phyloP scores from a whole-genome alignment of 2,329 filamentous ascomycete species.

The Calonectria pteridis region DNA sequence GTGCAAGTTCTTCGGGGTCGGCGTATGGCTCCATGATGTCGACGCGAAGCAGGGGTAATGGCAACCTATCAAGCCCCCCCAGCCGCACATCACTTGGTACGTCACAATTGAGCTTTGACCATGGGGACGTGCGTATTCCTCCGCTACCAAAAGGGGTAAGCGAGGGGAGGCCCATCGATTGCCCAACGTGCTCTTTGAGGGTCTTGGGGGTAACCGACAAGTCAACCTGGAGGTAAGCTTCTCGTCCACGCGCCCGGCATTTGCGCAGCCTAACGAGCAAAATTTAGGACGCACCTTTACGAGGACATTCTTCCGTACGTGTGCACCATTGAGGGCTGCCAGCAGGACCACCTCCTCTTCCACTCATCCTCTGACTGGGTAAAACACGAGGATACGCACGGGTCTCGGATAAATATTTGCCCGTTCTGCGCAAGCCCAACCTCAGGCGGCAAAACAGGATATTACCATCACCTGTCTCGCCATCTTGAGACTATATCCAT shows the following conservation, averaged over 20 bases:
- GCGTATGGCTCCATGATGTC: background rate
- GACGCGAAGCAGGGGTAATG: background rate
- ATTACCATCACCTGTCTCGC: slow-evolving; percentile 11
- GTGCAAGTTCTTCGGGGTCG: background rate
- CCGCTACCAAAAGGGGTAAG: slow-evolving; percentile 7
- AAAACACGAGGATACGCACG: slow-evolving; percentile 1
- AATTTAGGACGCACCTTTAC: background rate
- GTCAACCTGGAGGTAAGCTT: background rate
- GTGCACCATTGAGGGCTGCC: background rate
- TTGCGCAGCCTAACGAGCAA: background rate
- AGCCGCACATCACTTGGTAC: slow-evolving; percentile 6
- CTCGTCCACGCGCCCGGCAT: background rate
- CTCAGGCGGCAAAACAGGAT: slow-evolving; percentile 12
- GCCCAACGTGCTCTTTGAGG: background rate
- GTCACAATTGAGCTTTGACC: slow-evolving; percentile 3
- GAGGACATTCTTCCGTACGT: background rate
- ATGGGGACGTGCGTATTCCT: slow-evolving; percentile 8
- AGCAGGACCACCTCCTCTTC: background rate
- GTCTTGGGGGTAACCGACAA: background rate
- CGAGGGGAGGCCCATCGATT: background rate
- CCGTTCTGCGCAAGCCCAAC: background rate
- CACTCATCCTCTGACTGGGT: background rate
- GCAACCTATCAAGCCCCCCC: background rate
- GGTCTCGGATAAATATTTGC: slow-evolving; percentile 2
- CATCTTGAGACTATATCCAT: slow-evolving; percentile 16